Evolutionary conservation across 352 stramenopile species (phyloP).

Genomic region (Pythium biforme): DNA sequence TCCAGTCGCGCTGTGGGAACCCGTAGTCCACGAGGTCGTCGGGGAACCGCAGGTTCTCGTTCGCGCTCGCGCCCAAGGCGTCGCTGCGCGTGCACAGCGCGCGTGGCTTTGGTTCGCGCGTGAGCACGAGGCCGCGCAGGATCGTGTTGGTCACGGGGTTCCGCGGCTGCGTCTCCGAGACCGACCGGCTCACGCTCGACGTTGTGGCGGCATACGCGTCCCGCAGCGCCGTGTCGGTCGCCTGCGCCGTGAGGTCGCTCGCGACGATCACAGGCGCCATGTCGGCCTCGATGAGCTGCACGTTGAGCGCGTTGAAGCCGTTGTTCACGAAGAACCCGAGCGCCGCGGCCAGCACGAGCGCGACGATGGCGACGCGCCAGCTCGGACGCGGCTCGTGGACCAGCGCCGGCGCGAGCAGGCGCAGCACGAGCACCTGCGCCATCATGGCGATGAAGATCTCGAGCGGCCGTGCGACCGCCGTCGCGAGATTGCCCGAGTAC

Average conservation of each 20-base stretch:
- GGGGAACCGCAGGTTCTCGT: background rate
- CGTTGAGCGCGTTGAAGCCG: constrained; percentile 12
- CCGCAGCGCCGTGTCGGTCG: background rate
- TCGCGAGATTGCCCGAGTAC: constrained; percentile 8
- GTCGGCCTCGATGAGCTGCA: background rate
- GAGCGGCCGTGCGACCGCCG: constrained; percentile 3
- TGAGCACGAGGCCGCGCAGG: background rate
- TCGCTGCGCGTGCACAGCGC: background rate
- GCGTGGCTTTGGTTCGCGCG: background rate
- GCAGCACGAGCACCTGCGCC: constrained; percentile 6
- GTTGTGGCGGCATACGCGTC: background rate
- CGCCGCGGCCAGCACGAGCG: background rate
- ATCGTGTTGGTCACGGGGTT: constrained; percentile 15
- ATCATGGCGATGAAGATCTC: constrained; percentile 2
- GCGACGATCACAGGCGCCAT: background rate
- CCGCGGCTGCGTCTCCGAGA: background rate
- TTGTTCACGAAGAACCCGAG: constrained; percentile 10
- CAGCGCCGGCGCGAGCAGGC: background rate
- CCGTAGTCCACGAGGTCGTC: constrained; percentile 5
- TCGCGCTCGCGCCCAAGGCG: no score
- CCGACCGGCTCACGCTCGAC: background rate
- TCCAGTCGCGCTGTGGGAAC: constrained; percentile 10
- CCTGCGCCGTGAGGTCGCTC: background rate
- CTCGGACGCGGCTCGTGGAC: background rate
- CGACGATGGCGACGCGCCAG: background rate